Base-by-base conservation (phyloP, 306 rosid species). In the Cucurbita maxima region DNA sequence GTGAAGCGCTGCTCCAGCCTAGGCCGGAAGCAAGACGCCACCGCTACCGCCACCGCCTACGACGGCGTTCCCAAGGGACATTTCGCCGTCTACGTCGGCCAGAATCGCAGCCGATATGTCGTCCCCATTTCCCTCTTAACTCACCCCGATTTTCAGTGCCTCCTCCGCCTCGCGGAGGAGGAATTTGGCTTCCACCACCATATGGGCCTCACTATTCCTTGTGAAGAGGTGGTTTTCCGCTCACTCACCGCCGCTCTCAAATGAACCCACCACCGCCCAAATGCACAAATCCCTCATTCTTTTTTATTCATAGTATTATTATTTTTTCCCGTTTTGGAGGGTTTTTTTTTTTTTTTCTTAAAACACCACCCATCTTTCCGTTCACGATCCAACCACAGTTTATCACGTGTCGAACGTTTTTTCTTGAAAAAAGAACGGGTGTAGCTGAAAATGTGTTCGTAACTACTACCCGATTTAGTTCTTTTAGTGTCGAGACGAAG, bases 151-250 rank as follows among this genome's bases (percentile, higher is more conserved):
- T 94, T 94, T 48, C 96, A 89, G n/a, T 83, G 86, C 14, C 97
- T 94, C 38, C 97, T 94, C 40, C 84, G 86, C 34, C 94, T 80
- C 78, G 97, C 98, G 5, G 98, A 94, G 76, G 98, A 94, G 71
- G 98, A 94, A 50, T 94, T 89, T 44, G 98, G 98, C 0, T 94
- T 90, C 44, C 88, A 84, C 79, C 98, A 90, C 60, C 96, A 94
- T 3, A 89, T 90, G 98, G 98, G 98, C 15, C 88, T 91, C 75
- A 87, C 96, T 0, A 90, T 94, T 75, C 98, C 98, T 51, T 90
- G 97, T 55, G 96, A 90, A 82, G 98, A 94, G 82, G 91, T 83
- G 43, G 90, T 87, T 75, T 94, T 94, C 61, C 87, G 77, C 10
- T 89, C 98, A 44, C 84, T 94, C 73, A 68, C 73, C 74, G 86